Base-by-base conservation (phyloP, 768 basidiomycete genomes). In the Lactarius evosmus region DNA sequence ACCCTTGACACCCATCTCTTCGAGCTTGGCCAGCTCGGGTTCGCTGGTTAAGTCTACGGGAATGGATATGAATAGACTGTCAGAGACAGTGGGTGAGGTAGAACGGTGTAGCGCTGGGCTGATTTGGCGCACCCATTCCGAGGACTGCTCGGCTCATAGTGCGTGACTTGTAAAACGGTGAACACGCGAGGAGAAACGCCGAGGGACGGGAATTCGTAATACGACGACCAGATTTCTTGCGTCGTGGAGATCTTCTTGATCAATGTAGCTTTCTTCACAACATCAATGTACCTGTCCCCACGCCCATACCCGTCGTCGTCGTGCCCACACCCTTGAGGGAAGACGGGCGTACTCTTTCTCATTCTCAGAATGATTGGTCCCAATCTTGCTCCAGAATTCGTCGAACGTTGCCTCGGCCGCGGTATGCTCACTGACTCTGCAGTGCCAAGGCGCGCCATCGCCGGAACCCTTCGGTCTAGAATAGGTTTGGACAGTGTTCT, bases 141-240 rank as follows among this genome's bases (percentile, higher is more conserved):
- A 36, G 84, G 83, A 36, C 79, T 74, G 4, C 76, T 71, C 49
- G 83, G 79, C 29, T 77, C 74, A 29, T 87, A 74, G 63, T 84
- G 79, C 11, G 78, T 76, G n/a, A 86, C 80, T 70, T 90, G 88
- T 41, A 91, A 73, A 38, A 86, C 87, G 2, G 89, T 91, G 74
- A 91, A 93, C 25, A 88, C 81, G 16, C 90, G 85, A 11, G 89
- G 84, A 3, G 88, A 85, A 22, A 91, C 74, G 27, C 58, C 61
- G 3, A 89, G 85, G 7, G 87, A 83, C 0, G 83, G 77, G 74
- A 91, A 89, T 3, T 80, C 86, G 74, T 93, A 93, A 72, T 84
- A 83, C 64, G 88, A 66, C 0, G 86, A 81, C 89, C 88, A 91
- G 65, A 91, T 84, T 2, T 79, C 76, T 56, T 86, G 82, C 2